These are phyloP conservation scores for Eimeria zaria DNA, from an alignment of 169 alveolate species.

Conservation along the genomic window DNA sequence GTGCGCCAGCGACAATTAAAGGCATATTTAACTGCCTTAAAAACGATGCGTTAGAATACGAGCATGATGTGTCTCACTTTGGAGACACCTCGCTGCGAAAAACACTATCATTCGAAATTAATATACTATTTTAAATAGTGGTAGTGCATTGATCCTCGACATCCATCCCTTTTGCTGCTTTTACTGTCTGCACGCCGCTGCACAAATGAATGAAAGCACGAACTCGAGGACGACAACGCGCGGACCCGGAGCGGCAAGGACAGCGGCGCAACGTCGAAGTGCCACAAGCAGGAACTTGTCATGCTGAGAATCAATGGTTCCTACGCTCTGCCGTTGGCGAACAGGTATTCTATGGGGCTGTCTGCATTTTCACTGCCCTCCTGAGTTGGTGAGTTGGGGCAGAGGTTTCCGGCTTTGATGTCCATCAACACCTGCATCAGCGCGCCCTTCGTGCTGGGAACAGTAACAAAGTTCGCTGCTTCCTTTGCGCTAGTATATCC, in stretches of 20 bases:
- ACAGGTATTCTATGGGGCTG: background rate
- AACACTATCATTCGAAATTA: no score
- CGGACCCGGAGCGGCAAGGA: background rate
- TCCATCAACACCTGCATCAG: background rate
- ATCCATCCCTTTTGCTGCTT: background rate
- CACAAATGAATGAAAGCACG: background rate
- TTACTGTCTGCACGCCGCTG: background rate
- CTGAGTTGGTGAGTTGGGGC: background rate
- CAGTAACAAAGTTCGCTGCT: slow-evolving; percentile 50
- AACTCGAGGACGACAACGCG: background rate
- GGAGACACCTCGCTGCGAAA: background rate
- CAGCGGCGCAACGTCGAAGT: background rate
- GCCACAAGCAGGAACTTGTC: background rate
- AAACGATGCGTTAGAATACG: no score
- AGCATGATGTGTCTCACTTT: no score
- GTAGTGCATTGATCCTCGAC: background rate
- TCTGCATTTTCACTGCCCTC: background rate
- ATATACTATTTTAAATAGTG: no score
- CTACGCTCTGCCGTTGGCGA: background rate
- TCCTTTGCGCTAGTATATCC: slow-evolving; percentile 41
- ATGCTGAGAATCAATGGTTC: background rate
- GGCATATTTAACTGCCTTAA: background rate
- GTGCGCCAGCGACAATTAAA: background rate
- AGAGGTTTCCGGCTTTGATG: background rate
- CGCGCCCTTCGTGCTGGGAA: slow-evolving; percentile 47